Percentiles rank a stretch among this genome's conserved stretches.
Conservation (phyloP, 148 eudicot species). For the Polygonum aviculare region DNA sequence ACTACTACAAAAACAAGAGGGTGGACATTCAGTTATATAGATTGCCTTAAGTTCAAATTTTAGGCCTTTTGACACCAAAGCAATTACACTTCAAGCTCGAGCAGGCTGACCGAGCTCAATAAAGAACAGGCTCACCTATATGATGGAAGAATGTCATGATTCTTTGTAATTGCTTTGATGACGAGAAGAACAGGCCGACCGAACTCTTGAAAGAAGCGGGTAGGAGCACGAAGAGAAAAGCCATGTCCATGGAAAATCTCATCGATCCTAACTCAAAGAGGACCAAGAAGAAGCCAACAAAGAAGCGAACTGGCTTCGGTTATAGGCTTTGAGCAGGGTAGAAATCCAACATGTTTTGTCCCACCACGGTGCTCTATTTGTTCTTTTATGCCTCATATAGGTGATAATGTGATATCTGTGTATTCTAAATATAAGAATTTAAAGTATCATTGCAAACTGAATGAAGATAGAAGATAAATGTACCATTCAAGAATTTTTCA, state of each 20-base stretch:
- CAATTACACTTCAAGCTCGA: too few relatives aligned
- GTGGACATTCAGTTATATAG: too few relatives aligned
- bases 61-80: too few relatives aligned
- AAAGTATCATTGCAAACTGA: too few relatives aligned
- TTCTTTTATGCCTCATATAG: constrained; percentile 7
- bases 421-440: background rate
- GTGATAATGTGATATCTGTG: background rate
- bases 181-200: constrained; percentile 81
- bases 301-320: constrained; percentile 78
- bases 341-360: background rate
- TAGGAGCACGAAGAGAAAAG: constrained; percentile 68
- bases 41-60: too few relatives aligned
- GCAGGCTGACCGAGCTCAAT: too few relatives aligned
- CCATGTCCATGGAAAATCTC: constrained; percentile 83
- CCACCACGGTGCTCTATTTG: background rate
- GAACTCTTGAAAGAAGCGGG: constrained; percentile 96
- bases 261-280: constrained; percentile 83
- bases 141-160: too few relatives aligned
- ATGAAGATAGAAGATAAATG: too few relatives aligned
- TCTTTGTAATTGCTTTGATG: too few relatives aligned
- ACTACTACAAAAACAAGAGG: too few relatives aligned
- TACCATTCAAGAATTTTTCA: too few relatives aligned
- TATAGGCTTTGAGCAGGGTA: constrained; percentile 44
- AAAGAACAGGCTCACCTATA: too few relatives aligned
- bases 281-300: constrained; percentile 67